Percentiles rank a stretch among this genome's conserved stretches.
Conservation (phyloP, 306 rosid species). For the Parietaria judaica region DNA sequence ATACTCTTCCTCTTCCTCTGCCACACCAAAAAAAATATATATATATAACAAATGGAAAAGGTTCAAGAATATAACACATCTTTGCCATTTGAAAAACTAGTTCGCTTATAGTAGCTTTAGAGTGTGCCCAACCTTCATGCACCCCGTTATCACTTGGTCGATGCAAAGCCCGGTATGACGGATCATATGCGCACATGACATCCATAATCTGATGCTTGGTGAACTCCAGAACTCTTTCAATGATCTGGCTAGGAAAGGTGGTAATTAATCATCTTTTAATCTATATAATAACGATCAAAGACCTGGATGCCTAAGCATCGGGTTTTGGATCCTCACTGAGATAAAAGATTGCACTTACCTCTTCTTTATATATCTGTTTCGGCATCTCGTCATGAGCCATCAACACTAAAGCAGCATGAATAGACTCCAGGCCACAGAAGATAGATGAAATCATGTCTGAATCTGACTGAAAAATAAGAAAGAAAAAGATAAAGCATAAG, state of each 20-base stretch:
- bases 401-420: conserved; percentile 85
- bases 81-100: not conserved
- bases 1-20: conserved; percentile 62
- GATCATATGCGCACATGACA: conserved; percentile 90
- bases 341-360: conserved; percentile 33
- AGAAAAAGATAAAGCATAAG: conserved; percentile 3
- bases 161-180: conserved; percentile 82
- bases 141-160: conserved; percentile 64
- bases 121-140: conserved; percentile 51
- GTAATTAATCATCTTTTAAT: conserved; percentile 16
- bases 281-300: not conserved
- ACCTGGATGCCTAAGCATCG: not conserved
- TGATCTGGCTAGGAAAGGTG: conserved; percentile 43
- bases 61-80: not conserved
- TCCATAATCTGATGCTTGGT: conserved; percentile 88
- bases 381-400: conserved; percentile 89
- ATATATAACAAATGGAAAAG: not conserved
- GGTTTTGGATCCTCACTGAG: not conserved
- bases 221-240: conserved; percentile 93
- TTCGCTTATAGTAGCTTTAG: not conserved
- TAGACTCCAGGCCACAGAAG: conserved; percentile 81
- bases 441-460: conserved; percentile 64
- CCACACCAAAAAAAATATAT: conserved; percentile 25
- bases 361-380: conserved; percentile 90
- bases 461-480: conserved; percentile 58